Evolutionary conservation across 306 rosid species (phyloP).

Genomic region (Medicago arabica): DNA sequence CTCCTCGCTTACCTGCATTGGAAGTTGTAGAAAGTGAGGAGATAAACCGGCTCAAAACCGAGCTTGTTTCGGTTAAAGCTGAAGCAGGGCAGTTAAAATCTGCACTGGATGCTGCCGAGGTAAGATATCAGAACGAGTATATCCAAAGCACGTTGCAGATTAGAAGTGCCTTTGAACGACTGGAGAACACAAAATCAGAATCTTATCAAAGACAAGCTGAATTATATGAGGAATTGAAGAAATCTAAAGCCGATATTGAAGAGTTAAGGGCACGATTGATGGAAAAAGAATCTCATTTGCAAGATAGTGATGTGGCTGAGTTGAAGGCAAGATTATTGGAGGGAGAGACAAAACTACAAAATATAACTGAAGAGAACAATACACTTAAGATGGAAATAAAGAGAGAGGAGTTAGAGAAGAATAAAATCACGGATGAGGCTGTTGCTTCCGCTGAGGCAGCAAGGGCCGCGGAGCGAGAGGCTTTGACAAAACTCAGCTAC

Average conservation of each 20-base stretch:
- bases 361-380: conserved; percentile 62
- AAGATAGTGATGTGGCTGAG: conserved; percentile 47
- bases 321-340: conserved; percentile 65
- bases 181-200: conserved; percentile 68
- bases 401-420: conserved; percentile 52
- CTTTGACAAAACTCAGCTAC: conserved; percentile 59
- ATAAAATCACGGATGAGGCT: conserved; percentile 44
- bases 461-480: conserved; percentile 62
- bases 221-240: conserved; percentile 58
- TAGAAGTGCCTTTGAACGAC: conserved; percentile 72
- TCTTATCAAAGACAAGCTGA: conserved; percentile 60
- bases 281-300: conserved; percentile 67
- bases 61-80: conserved; percentile 57
- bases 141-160: conserved; percentile 83
- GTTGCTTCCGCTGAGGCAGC: conserved; percentile 56
- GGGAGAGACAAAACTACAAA: conserved; percentile 66
- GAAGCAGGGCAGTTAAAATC: conserved; percentile 71
- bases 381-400: conserved; percentile 54
- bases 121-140: conserved; percentile 80
- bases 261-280: conserved; percentile 60
- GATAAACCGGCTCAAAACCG: conserved; percentile 55
- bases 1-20: conserved; percentile 10
- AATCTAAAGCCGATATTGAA: conserved; percentile 55
- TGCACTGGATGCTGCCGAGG: conserved; percentile 81
- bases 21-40: conserved; percentile 58